phyloP scores from a whole-genome alignment of 345 rosid genomes.

The Gossypium raimondii region DNA sequence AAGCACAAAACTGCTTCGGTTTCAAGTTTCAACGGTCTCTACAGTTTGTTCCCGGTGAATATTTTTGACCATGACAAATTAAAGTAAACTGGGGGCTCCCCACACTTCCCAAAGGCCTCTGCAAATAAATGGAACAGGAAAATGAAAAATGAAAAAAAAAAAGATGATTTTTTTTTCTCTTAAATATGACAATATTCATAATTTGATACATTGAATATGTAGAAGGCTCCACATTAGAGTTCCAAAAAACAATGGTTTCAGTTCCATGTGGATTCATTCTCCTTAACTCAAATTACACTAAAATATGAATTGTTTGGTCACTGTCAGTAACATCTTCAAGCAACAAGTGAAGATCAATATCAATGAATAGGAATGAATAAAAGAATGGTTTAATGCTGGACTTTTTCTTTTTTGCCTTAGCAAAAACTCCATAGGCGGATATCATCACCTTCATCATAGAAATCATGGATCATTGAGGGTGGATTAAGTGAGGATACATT shows the following conservation, averaged over 20 bases:
- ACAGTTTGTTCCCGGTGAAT: no score
- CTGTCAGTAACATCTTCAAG: conserved; percentile 38
- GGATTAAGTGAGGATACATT: conserved; percentile 34
- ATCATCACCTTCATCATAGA: conserved; percentile 62
- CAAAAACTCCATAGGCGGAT: conserved; percentile 83
- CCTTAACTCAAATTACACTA: conserved; percentile 7
- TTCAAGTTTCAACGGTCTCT: no score
- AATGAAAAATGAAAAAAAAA: not conserved
- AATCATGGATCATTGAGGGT: conserved; percentile 43
- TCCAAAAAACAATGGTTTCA: conserved; percentile 29
- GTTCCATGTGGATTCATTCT: not conserved
- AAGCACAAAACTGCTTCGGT: no score
- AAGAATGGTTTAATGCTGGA: conserved; percentile 7
- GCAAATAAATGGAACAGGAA: not conserved
- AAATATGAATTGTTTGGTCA: conserved; percentile 17
- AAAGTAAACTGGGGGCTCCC: not conserved
- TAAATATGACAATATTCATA: conserved; percentile 12
- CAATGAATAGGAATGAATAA: conserved; percentile 22
- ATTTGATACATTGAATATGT: conserved; percentile 18
- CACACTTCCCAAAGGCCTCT: not conserved
- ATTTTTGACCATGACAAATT: conserved; percentile 8
- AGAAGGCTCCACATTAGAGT: conserved; percentile 28
- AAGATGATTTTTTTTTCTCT: not conserved
- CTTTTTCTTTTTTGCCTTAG: conserved; percentile 10
- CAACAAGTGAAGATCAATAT: conserved; percentile 19